Conservation (phyloP, 148 eudicot genomes). For the Nepenthes gracilis region DNA sequence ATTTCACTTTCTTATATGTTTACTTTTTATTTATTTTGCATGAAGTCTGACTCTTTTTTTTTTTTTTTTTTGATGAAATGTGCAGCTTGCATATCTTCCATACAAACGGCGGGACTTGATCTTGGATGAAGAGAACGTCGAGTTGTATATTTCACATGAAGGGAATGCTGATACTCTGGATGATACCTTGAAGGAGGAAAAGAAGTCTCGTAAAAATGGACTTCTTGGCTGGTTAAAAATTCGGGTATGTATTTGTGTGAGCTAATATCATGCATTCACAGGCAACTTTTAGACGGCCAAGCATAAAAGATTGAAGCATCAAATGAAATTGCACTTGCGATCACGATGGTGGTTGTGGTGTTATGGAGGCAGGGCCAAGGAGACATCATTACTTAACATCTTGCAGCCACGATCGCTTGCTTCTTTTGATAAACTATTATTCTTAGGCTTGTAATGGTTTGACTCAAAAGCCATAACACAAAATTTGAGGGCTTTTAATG, state of each 20-base stretch:
- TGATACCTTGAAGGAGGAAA: conserved; percentile 63
- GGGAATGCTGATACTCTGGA: conserved; percentile 51
- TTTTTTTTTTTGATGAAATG: conserved; percentile 4
- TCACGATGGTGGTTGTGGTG: too few relatives aligned
- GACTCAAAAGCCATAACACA: too few relatives aligned
- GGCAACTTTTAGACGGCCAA: too few relatives aligned
- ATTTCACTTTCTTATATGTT: not conserved
- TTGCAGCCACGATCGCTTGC: too few relatives aligned
- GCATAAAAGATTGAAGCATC: too few relatives aligned
- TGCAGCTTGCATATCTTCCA: conserved; percentile 97
- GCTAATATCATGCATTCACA: not conserved
- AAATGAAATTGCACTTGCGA: too few relatives aligned
- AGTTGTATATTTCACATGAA: conserved; percentile 60
- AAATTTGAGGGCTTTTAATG: too few relatives aligned
- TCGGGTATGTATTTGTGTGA: conserved; percentile 39
- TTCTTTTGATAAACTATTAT: too few relatives aligned
- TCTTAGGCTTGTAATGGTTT: too few relatives aligned
- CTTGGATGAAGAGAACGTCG: conserved; percentile 83
- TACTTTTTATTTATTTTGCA: not conserved
- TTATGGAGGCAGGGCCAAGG: too few relatives aligned
- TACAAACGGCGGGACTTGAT: conserved; percentile 80
- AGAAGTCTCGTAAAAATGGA: conserved; percentile 71
- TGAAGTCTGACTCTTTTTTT: not conserved
- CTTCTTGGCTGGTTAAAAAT: conserved; percentile 83
- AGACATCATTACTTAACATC: too few relatives aligned